These are phyloP conservation scores for Tetraselmis chui DNA, from an alignment of 139 green algal genomes.

Conservation along the genomic window DNA sequence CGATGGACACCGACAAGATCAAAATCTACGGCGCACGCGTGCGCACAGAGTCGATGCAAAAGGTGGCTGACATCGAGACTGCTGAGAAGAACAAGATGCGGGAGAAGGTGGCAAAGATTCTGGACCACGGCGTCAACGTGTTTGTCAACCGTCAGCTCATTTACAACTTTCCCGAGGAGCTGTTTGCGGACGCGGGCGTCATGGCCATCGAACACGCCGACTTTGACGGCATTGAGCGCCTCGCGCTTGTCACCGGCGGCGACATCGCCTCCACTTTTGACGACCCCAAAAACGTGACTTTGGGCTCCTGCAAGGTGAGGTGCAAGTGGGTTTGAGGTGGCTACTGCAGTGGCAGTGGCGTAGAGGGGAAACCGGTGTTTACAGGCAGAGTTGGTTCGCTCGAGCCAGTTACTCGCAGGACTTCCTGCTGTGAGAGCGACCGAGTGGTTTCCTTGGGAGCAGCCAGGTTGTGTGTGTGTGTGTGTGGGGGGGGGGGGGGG, in stretches of 20 bases:
- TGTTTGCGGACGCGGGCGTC: constrained; percentile 77
- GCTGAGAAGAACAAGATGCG: constrained; percentile 98
- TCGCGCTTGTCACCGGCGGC: constrained; percentile 94
- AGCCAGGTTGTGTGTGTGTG: too few relatives aligned
- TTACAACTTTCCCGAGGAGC: constrained; percentile 98
- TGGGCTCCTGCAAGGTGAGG: constrained; percentile 77
- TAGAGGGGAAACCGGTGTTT: too few relatives aligned
- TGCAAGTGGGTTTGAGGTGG: too few relatives aligned
- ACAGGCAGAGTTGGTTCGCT: too few relatives aligned
- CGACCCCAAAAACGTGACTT: constrained; percentile 62
- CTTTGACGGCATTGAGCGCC: constrained; percentile 92
- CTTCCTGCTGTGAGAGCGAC: too few relatives aligned
- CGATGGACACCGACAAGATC: constrained; percentile 99
- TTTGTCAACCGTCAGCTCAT: constrained; percentile 99
- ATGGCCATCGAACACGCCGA: constrained; percentile 81
- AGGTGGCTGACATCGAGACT: constrained; percentile 91
- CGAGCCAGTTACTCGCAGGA: too few relatives aligned
- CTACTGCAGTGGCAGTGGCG: too few relatives aligned
- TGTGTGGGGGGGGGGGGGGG: too few relatives aligned
- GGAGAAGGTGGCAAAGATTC: constrained; percentile 86
- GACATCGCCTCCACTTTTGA: constrained; percentile 97
- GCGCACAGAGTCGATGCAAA: constrained; percentile 49
- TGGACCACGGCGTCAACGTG: constrained; percentile 87
- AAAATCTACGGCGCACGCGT: constrained; percentile 95
- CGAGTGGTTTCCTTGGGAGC: too few relatives aligned